Conservation (phyloP, 1,139 yeast genomes). For the Yamadazyma membranifaciens region DNA sequence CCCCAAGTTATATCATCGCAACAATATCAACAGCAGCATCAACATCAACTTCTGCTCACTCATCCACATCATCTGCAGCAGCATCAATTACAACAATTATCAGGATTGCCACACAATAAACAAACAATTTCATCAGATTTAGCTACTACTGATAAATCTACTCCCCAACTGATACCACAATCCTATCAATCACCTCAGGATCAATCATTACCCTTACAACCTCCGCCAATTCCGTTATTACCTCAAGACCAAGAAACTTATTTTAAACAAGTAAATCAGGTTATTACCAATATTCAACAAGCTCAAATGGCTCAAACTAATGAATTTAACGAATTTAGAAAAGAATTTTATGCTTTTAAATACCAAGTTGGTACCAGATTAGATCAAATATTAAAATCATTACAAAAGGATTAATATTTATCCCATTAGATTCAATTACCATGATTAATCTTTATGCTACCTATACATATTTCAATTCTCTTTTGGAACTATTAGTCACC, state of each 20-base stretch:
- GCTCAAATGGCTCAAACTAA: conserved; percentile 12
- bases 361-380: conserved; percentile 13
- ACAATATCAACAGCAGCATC: background rate
- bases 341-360: conserved; percentile 17
- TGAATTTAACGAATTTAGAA: conserved; percentile 16
- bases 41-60: background rate
- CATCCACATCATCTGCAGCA: background rate
- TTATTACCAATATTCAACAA: conserved; percentile 4
- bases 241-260: background rate
- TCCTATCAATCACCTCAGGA: background rate
- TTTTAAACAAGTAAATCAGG: background rate
- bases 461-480: too few species aligned
- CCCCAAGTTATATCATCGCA: background rate
- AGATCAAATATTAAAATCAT: conserved; percentile 9
- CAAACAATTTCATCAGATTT: too few species aligned
- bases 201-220: background rate
- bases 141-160: too few species aligned
- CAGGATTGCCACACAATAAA: background rate
- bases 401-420: background rate
- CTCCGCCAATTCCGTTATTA: background rate
- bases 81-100: background rate
- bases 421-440: background rate
- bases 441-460: background rate
- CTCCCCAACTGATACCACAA: too few species aligned
- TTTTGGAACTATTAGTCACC: too few species aligned